These are phyloP conservation scores for Piper betle DNA, from an alignment of 164 flowering plant genomes.

Conservation along the genomic window DNA sequence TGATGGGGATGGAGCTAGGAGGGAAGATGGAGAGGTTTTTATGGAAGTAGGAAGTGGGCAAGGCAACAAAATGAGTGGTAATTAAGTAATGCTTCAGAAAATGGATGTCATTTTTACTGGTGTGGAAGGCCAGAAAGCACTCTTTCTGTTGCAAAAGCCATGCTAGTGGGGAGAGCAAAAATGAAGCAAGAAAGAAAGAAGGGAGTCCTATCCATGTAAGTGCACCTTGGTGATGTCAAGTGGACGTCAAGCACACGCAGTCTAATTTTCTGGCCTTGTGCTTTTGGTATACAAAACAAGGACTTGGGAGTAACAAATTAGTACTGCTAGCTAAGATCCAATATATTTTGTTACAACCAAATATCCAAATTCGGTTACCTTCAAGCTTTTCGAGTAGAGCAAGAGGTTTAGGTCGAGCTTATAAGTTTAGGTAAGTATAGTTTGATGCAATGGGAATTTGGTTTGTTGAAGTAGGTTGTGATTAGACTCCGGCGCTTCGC, in stretches of 20 bases:
- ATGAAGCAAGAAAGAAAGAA: not conserved
- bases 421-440: no score
- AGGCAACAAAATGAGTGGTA: not conserved
- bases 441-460: not conserved
- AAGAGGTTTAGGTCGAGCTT: not conserved
- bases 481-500: no score
- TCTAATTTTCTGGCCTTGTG: no score
- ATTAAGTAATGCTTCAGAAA: not conserved
- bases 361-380: no score
- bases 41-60: not conserved
- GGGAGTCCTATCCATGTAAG: slow-evolving; percentile 14
- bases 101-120: not conserved
- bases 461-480: not conserved
- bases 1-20: not conserved
- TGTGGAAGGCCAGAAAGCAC: not conserved
- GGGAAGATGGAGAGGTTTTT: not conserved
- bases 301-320: no score
- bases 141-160: slow-evolving; percentile 11
- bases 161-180: not conserved
- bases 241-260: not conserved
- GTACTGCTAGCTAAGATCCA: no score
- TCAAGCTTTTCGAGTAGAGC: not conserved
- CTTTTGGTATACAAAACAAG: no score
- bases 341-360: no score
- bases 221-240: not conserved